These are phyloP conservation scores for Solanum microdontum DNA, from an alignment of 257 asterid genomes.

Conservation along the genomic window DNA sequence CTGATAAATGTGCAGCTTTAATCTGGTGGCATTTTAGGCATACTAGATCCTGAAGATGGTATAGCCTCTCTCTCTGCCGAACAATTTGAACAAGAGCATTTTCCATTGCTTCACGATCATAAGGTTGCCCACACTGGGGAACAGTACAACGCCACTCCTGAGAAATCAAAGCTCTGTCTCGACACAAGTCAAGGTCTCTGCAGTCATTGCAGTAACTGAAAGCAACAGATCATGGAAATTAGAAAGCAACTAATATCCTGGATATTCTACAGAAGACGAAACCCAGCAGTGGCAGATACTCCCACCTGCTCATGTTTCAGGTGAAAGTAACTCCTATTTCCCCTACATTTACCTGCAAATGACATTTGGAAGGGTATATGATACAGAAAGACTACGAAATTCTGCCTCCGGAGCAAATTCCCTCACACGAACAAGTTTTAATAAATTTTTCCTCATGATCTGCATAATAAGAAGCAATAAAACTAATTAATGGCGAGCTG, in stretches of 20 bases:
- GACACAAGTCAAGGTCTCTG: constrained; percentile 78
- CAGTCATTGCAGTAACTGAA: constrained; percentile 90
- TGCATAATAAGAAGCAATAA: constrained; percentile 7
- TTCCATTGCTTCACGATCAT: constrained; percentile 75
- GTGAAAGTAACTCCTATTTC: background rate
- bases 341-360: constrained; percentile 67
- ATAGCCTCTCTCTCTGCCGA: constrained; percentile 77
- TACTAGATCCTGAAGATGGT: constrained; percentile 85
- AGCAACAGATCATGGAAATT: background rate
- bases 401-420: constrained; percentile 98
- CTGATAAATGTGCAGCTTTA: constrained; percentile 79
- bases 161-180: constrained; percentile 41
- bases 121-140: constrained; percentile 84
- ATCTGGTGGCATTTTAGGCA: constrained; percentile 83
- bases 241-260: constrained; percentile 1
- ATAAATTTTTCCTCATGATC: constrained; percentile 95
- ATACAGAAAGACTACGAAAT: constrained; percentile 29
- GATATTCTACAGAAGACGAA: background rate
- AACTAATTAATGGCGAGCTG: background rate
- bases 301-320: background rate
- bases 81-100: constrained; percentile 69
- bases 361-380: constrained; percentile 69
- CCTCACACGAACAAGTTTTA: constrained; percentile 67
- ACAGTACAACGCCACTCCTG: constrained; percentile 80
- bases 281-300: background rate